Conservation (phyloP, 257 asterid genomes). For the Schizonepeta tenuifolia region DNA sequence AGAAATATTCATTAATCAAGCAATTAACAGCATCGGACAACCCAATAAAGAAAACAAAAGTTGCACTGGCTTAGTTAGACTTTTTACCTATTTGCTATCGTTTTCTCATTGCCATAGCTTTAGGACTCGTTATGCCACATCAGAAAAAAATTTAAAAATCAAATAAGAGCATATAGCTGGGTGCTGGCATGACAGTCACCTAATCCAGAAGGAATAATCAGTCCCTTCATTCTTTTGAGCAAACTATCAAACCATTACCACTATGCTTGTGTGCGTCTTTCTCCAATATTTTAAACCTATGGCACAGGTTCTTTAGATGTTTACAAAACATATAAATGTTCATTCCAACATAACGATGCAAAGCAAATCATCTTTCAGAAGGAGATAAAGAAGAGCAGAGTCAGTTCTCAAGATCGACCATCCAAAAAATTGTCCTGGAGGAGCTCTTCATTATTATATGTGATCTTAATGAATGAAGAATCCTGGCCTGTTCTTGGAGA, state of each 20-base stretch:
- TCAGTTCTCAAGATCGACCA: constrained; percentile 23
- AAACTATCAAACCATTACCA: too few relatives aligned
- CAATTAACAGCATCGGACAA: constrained; percentile 9
- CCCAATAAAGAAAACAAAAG: constrained; percentile 18
- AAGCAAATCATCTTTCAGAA: constrained; percentile 7
- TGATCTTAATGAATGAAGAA: background rate
- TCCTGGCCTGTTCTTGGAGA: background rate
- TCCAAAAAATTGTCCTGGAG: background rate
- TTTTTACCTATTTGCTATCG: constrained; percentile 5
- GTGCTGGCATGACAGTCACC: constrained; percentile 9
- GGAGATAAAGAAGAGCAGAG: constrained; percentile 17
- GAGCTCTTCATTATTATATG: background rate
- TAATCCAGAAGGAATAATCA: too few relatives aligned
- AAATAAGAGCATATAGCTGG: background rate
- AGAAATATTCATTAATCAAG: background rate
- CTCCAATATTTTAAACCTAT: background rate
- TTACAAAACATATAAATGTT: constrained; percentile 7
- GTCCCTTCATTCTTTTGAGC: too few relatives aligned
- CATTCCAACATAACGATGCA: background rate
- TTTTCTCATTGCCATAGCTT: background rate
- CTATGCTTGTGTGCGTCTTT: constrained; percentile 20
- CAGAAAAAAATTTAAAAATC: background rate
- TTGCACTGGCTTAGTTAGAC: background rate
- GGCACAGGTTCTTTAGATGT: constrained; percentile 14
- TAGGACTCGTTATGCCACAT: constrained; percentile 15